Evolutionary conservation across 2,329 filamentous ascomycete genomes (phyloP).

Genomic region (Ampelomyces quisqualis): DNA sequence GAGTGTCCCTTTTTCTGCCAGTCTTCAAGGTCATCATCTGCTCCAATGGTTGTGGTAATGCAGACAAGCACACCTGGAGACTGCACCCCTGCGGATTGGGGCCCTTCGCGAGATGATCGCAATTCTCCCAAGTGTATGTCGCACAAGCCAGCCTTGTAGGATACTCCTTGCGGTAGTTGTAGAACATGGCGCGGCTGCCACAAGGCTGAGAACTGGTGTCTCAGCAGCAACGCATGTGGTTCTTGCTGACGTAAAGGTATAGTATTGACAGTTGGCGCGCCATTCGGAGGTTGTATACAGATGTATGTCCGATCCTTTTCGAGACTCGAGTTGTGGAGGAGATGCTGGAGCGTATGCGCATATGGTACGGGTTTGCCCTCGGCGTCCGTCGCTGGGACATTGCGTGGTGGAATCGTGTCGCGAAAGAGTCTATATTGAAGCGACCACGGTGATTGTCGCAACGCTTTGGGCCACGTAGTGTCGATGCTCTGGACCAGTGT

Average conservation of each 20-base stretch:
- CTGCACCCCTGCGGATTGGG: constrained; percentile 14
- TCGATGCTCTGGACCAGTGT: constrained; percentile 33
- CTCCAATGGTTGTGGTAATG: constrained; percentile 21
- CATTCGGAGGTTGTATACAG: constrained; percentile 22
- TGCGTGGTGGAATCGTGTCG: constrained; percentile 24
- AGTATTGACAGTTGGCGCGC: constrained; percentile 16
- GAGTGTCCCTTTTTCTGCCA: not conserved
- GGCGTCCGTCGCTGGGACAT: constrained; percentile 11
- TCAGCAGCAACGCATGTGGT: constrained; percentile 17
- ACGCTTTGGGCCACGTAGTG: constrained; percentile 23
- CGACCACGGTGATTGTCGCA: constrained; percentile 27
- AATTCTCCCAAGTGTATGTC: constrained; percentile 34
- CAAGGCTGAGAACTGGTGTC: constrained; percentile 26
- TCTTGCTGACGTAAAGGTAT: constrained; percentile 31
- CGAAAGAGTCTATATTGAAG: constrained; percentile 40
- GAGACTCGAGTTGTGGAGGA: constrained; percentile 31
- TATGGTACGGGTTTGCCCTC: constrained; percentile 18
- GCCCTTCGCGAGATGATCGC: constrained; percentile 21
- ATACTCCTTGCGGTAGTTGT: constrained; percentile 19
- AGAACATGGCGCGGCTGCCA: constrained; percentile 32
- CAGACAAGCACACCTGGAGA: constrained; percentile 36
- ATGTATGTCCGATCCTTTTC: constrained; percentile 23
- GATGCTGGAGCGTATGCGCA: constrained; percentile 32
- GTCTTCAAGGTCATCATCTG: constrained; percentile 9
- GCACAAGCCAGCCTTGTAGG: constrained; percentile 27